Conservation (phyloP, 371 early-diverging fungal species). For the Rhizopus microsporus region DNA sequence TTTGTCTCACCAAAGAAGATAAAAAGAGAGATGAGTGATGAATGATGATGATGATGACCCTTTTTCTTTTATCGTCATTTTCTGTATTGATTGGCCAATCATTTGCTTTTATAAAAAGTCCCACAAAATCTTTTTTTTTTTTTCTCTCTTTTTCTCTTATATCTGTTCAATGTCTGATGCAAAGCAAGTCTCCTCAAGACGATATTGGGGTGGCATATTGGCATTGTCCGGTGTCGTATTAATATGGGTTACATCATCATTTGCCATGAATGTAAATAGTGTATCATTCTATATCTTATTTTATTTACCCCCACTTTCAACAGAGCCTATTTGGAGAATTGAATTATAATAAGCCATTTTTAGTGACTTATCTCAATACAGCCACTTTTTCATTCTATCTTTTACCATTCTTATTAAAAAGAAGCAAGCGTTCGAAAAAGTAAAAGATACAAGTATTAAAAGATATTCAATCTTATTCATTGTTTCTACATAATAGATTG, state of each 20-base stretch:
- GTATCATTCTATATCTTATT: not conserved
- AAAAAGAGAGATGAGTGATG: too few relatives aligned
- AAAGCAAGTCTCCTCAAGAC: conserved; percentile 23
- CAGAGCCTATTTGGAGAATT: conserved; percentile 67
- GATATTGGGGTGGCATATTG: conserved; percentile 59
- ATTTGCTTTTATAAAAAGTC: not conserved
- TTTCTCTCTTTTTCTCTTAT: not conserved
- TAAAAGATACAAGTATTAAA: not conserved
- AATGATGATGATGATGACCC: too few relatives aligned
- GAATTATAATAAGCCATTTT: conserved; percentile 69
- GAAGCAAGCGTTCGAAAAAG: conserved; percentile 1
- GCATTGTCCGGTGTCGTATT: conserved; percentile 66
- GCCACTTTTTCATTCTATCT: conserved; percentile 74
- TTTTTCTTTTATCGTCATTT: not conserved
- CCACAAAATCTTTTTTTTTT: not conserved
- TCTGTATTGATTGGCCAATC: conserved; percentile 1
- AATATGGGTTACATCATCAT: conserved; percentile 78
- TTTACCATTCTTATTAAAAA: conserved; percentile 36
- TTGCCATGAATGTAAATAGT: conserved; percentile 64
- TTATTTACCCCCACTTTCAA: not conserved
- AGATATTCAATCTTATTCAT: not conserved
- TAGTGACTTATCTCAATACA: conserved; percentile 75
- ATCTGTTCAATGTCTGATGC: conserved; percentile 14
- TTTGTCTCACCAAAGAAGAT: too few relatives aligned
- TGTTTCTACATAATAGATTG: conserved; percentile 6